These are phyloP conservation scores for Xylariomycetidae sp. DNA, from an alignment of 2,329 filamentous ascomycete species.

Conservation along the genomic window DNA sequence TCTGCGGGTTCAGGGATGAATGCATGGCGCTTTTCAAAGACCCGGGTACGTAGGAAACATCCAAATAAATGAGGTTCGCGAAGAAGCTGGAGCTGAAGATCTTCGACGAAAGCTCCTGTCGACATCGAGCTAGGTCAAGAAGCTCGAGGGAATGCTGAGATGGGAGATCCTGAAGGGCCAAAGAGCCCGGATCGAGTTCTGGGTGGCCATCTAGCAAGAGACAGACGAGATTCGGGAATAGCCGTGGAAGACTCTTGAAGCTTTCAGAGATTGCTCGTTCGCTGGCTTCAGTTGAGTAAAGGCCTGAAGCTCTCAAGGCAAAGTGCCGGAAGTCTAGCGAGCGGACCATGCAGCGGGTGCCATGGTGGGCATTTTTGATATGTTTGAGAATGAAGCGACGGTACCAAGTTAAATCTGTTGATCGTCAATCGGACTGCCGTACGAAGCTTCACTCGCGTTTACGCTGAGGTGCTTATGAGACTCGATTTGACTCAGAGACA, in stretches of 20 bases:
- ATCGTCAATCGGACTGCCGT: slow-evolving; percentile 19
- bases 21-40: slow-evolving; percentile 34
- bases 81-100: slow-evolving; percentile 35
- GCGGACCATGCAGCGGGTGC: slow-evolving; percentile 38
- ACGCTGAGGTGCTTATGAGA: too few species aligned
- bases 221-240: slow-evolving; percentile 39
- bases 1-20: slow-evolving; percentile 23
- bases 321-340: slow-evolving; percentile 43
- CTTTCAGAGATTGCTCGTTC: slow-evolving; percentile 32
- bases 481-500: too few species aligned
- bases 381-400: slow-evolving; percentile 37
- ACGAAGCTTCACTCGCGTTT: too few species aligned
- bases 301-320: slow-evolving; percentile 32
- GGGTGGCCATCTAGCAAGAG: slow-evolving; percentile 43
- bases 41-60: slow-evolving; percentile 44
- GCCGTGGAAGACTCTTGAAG: slow-evolving; percentile 30
- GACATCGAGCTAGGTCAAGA: slow-evolving; percentile 40
- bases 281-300: slow-evolving; percentile 33
- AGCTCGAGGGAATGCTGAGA: slow-evolving; percentile 27
- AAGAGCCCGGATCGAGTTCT: slow-evolving; percentile 35
- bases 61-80: slow-evolving; percentile 42
- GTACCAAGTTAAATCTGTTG: slow-evolving; percentile 44
- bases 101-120: slow-evolving; percentile 31
- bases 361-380: slow-evolving; percentile 26
- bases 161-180: slow-evolving; percentile 19